A percentile compares a stretch with the other conserved stretches of the same genome.
Conservation (phyloP, 495 filamentous ascomycete genomes). For the Monascus purpureus region DNA sequence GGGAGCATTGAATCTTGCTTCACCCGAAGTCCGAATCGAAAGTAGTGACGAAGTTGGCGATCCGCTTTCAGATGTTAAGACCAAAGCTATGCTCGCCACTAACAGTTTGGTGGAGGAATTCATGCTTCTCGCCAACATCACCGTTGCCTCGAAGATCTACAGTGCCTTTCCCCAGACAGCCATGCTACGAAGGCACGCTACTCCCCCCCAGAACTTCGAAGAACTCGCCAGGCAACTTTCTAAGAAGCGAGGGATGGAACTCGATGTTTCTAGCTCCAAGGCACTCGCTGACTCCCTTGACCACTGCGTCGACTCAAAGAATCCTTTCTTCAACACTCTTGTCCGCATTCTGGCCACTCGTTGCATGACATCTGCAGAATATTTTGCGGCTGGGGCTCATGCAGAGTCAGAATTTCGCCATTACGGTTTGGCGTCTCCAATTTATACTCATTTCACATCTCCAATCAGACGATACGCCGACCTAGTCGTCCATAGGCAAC, state of each 20-base stretch:
- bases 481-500: constrained; percentile 82
- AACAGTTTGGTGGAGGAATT: constrained; percentile 98
- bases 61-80: constrained; percentile 81
- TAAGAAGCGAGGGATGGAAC: constrained; percentile 63
- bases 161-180: constrained; percentile 88
- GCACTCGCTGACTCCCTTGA: constrained; percentile 87
- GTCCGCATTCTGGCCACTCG: constrained; percentile 92
- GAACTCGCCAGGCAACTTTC: constrained; percentile 79
- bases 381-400: constrained; percentile 89
- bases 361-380: constrained; percentile 98
- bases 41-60: constrained; percentile 91
- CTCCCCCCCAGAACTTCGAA: constrained; percentile 91
- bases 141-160: constrained; percentile 77
- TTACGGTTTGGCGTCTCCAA: constrained; percentile 88
- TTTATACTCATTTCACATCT: constrained; percentile 97
- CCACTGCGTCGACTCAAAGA: constrained; percentile 59
- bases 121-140: constrained; percentile 97
- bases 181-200: constrained; percentile 77
- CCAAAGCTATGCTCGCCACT: constrained; percentile 83
- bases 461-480: constrained; percentile 96
- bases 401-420: constrained; percentile 89
- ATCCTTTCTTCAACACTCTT: constrained; percentile 97
- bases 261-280: constrained; percentile 72
- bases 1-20: constrained; percentile 86
- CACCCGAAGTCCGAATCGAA: constrained; percentile 88